Base-by-base conservation (phyloP, 768 basidiomycete genomes). In the Termitomyces sp. region DNA sequence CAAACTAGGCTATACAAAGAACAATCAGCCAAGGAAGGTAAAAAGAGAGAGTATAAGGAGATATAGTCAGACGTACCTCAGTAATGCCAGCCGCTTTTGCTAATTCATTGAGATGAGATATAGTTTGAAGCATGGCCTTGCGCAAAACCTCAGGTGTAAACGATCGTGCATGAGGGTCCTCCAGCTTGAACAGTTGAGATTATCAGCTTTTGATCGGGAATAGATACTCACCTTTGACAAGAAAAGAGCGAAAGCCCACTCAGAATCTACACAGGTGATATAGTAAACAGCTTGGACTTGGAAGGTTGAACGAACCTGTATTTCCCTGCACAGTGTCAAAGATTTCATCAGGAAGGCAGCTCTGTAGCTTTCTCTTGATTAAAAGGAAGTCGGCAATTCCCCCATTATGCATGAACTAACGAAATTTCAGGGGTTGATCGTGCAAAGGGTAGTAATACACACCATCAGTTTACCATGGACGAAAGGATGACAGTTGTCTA, bases 401-500 rank as follows among this genome's bases (percentile, higher is more conserved):
- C 51, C 96, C 96, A 60, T 97, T 98, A 69, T 95, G 94, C 94
- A 98, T 98, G 73, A 91, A 98, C 94, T 95, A 60, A 4, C 20
- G 41, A 16, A 45, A 15, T 53, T 31, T 44, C 44, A 56, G 25
- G 47, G 48, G 52, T 41, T 46, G 39, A 45, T 16, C 10, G 47
- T 38, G 15, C n/a, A 43, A 36, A 25, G 49, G 45, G 40, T 43
- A 18, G 42, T 29, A 22, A 54, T 44, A 59, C 71, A 61, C 64
- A 94, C 94, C 92, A 98, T 97, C 45, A 99, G 74, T 65, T 89
- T 94, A 10, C 89, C 91, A 64, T 91, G 87, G 38, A 84, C 84
- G 72, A 96, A 99, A 5, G 97, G 97, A 71, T 98, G 96, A 62
- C 93, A 95, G 64, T 96, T 96, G 68, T 94, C 93, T 59, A 94